Evolutionary conservation across 495 filamentous ascomycete species (phyloP).

Genomic region (Daldinia grandis): DNA sequence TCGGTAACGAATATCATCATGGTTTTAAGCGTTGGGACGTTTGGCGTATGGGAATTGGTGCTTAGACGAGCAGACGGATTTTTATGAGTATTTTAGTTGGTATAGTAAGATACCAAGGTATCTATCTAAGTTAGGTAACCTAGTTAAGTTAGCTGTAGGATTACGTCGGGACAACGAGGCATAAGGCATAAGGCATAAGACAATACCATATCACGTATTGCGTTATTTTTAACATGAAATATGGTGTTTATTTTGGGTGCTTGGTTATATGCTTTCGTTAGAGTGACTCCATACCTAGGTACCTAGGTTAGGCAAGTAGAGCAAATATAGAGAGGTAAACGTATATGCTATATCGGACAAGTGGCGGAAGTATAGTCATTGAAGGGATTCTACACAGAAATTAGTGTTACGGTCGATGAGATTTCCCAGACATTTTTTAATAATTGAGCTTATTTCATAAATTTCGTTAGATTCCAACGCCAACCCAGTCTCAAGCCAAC

Average conservation of each 20-base stretch:
- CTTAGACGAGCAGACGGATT: conserved; percentile 2
- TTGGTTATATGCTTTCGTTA: neutral
- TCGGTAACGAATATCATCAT: conserved; percentile 13
- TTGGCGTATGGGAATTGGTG: conserved; percentile 8
- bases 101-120: neutral
- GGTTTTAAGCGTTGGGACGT: neutral
- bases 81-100: conserved; percentile 8
- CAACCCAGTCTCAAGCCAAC: neutral
- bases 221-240: neutral
- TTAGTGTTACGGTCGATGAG: too few species aligned
- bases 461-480: neutral
- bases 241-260: neutral
- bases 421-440: neutral
- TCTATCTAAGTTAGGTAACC: too few species aligned
- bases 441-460: neutral
- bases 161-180: neutral
- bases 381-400: too few species aligned
- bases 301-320: too few species aligned
- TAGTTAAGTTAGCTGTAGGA: neutral
- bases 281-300: too few species aligned
- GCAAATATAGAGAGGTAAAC: neutral
- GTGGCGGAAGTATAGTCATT: too few species aligned
- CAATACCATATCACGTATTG: neutral
- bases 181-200: too few species aligned
- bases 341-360: neutral